Percentiles rank a stretch among this genome's conserved stretches.
These are phyloP conservation scores for Penicillium sp. DNA, from an alignment of 2,329 filamentous ascomycete genomes.

Conservation along the genomic window DNA sequence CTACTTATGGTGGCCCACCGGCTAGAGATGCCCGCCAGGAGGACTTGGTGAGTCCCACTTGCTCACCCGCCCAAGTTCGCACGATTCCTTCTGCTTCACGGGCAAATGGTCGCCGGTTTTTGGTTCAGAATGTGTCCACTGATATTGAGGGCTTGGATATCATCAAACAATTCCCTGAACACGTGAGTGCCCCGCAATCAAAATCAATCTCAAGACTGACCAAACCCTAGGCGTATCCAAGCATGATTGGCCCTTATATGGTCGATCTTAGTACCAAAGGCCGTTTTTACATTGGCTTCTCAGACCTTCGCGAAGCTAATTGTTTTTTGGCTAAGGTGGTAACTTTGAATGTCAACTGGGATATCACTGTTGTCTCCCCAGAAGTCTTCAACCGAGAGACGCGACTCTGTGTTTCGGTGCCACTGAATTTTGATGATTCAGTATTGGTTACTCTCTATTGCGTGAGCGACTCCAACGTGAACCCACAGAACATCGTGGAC, in stretches of 20 bases:
- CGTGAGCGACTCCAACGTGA: neutral
- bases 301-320: slow-evolving; percentile 2
- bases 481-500: neutral
- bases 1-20: neutral
- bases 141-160: slow-evolving; percentile 1
- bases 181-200: neutral
- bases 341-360: neutral
- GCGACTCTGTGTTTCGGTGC: neutral
- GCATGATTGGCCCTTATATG: slow-evolving; percentile 5
- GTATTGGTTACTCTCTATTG: slow-evolving; percentile 6
- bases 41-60: neutral
- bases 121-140: slow-evolving; percentile 3
- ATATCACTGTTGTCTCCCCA: neutral
- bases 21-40: neutral
- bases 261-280: slow-evolving; percentile 5
- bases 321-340: neutral
- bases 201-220: neutral
- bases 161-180: neutral
- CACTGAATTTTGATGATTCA: slow-evolving; percentile 2
- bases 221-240: neutral
- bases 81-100: neutral
- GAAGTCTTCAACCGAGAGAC: slow-evolving; percentile 1
- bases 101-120: slow-evolving; percentile 2
- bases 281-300: slow-evolving; percentile 5
- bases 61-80: neutral